A percentile compares a stretch with the other conserved stretches of the same genome.
Conservation (phyloP, 2,329 filamentous ascomycete species). For the Fusarium nygamai region DNA sequence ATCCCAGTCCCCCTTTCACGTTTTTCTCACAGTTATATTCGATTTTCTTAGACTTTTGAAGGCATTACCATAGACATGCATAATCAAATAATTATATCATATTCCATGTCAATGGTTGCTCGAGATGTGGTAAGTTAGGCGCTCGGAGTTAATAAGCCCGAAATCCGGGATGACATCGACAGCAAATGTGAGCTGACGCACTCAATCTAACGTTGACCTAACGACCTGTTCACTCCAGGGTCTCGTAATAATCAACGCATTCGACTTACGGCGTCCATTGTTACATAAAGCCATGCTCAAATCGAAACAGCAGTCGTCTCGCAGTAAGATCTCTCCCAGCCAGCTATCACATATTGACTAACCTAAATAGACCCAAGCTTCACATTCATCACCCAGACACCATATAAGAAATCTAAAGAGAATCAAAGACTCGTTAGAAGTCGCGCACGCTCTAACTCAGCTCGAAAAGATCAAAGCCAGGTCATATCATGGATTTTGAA, state of each 20-base stretch:
- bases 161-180: neutral
- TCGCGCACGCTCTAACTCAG: neutral
- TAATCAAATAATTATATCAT: neutral
- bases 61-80: neutral
- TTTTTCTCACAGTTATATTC: accelerated
- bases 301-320: neutral
- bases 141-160: neutral
- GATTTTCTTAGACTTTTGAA: accelerated
- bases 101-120: too few relatives aligned
- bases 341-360: accelerated
- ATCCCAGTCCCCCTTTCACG: neutral
- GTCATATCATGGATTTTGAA: conserved; percentile 31
- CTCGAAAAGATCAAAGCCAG: neutral
- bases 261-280: accelerated
- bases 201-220: accelerated
- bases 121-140: neutral
- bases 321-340: neutral
- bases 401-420: neutral
- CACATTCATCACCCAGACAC: conserved; percentile 13
- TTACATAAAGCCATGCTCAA: neutral
- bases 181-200: neutral
- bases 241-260: accelerated
- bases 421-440: conserved; percentile 9
- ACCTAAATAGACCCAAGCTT: neutral
- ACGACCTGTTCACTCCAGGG: accelerated